These are phyloP conservation scores for Hirsutella thompsonii DNA, from an alignment of 2,329 filamentous ascomycete genomes.

Conservation along the genomic window DNA sequence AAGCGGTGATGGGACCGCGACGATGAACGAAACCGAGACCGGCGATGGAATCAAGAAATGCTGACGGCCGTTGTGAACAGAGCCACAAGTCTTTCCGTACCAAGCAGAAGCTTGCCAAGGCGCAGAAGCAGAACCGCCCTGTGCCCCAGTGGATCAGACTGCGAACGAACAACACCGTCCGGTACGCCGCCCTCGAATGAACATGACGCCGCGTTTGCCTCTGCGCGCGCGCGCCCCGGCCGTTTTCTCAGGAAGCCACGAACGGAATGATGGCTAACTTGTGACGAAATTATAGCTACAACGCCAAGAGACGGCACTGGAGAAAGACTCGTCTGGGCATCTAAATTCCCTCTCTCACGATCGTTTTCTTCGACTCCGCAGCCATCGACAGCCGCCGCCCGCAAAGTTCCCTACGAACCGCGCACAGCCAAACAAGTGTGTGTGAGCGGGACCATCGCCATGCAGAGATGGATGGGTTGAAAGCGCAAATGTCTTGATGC, in stretches of 20 bases:
- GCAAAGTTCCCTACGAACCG: constrained; percentile 4
- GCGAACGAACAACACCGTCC: constrained; percentile 97
- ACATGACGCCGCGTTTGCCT: background rate
- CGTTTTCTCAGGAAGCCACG: too few relatives aligned
- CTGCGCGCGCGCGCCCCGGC: too few relatives aligned
- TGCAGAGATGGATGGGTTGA: constrained; percentile 1
- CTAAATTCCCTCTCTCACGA: constrained; percentile 49
- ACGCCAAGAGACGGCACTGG: constrained; percentile 99
- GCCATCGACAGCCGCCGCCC: constrained; percentile 10
- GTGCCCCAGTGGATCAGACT: constrained; percentile 99
- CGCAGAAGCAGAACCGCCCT: constrained; percentile 99
- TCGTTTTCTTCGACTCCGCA: constrained; percentile 16
- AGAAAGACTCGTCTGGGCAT: constrained; percentile 99
- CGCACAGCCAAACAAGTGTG: background rate
- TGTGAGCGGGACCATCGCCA: background rate
- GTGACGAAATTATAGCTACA: constrained; percentile 58
- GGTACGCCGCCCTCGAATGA: constrained; percentile 49
- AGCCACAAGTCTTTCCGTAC: constrained; percentile 99
- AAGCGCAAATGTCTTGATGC: background rate
- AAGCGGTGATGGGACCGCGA: too few relatives aligned
- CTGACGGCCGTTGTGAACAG: constrained; percentile 30
- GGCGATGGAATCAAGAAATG: background rate
- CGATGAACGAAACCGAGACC: background rate
- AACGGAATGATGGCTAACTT: too few relatives aligned
- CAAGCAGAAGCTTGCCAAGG: constrained; percentile 99